Evolutionary conservation across 169 alveolate genomes (phyloP).

Genomic region (Eimeria praecox): DNA sequence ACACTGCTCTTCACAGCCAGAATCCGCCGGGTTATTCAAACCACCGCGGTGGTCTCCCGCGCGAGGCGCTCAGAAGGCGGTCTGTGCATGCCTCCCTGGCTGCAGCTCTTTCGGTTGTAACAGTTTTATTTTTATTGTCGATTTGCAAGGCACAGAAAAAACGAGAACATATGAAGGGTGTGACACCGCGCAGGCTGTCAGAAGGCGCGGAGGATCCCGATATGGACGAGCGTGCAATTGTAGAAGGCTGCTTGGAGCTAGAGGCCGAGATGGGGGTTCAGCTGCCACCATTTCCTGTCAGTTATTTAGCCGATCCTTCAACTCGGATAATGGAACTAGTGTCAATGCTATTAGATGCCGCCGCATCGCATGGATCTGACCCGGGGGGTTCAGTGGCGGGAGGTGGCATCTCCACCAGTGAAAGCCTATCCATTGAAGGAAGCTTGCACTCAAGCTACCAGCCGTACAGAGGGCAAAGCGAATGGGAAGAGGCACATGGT

Average conservation of each 20-base stretch:
- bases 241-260: background rate
- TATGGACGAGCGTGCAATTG: background rate
- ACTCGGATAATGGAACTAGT: background rate
- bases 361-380: background rate
- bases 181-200: background rate
- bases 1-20: background rate
- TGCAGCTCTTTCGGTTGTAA: background rate
- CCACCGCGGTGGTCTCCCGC: background rate
- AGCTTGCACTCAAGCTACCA: background rate
- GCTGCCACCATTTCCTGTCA: background rate
- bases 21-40: background rate
- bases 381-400: background rate
- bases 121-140: background rate
- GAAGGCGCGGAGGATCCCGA: background rate
- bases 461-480: no score
- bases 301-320: background rate
- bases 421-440: background rate
- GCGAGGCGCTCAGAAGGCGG: background rate
- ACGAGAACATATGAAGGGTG: background rate
- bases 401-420: background rate
- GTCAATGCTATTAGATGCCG: constrained; percentile 1
- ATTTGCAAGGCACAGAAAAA: background rate
- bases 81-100: background rate
- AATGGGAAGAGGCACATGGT: background rate
- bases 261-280: background rate